A percentile compares a stretch with the other conserved stretches of the same genome.
phyloP scores from a whole-genome alignment of 768 basidiomycete species.

The Lactarius sp. region DNA sequence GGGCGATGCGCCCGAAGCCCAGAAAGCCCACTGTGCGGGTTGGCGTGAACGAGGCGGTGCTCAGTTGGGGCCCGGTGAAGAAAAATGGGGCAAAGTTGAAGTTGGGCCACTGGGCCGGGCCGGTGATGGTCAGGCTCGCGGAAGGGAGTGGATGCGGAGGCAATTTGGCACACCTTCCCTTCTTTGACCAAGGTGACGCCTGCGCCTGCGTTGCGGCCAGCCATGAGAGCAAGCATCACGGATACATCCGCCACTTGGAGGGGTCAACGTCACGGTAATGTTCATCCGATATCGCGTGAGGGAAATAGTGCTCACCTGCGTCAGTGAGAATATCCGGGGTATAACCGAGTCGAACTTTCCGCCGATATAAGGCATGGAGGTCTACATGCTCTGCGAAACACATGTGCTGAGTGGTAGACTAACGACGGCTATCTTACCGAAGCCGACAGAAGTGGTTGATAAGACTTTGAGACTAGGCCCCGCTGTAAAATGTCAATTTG shows the following conservation, averaged over 20 bases:
- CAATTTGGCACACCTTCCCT: conserved; percentile 50
- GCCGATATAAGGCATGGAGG: conserved; percentile 50
- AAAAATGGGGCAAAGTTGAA: conserved; percentile 78
- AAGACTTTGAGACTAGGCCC: conserved; percentile 74
- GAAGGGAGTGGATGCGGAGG: background rate
- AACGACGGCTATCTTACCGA: conserved; percentile 44
- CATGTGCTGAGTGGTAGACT: background rate
- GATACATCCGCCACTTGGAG: conserved; percentile 83
- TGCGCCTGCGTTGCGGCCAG: conserved; percentile 71
- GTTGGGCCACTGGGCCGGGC: conserved; percentile 60
- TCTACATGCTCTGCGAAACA: conserved; percentile 72
- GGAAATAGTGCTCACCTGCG: conserved; percentile 50
- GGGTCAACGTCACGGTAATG: background rate
- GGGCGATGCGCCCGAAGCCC: conserved; percentile 93
- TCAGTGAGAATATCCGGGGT: conserved; percentile 93
- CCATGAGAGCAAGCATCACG: conserved; percentile 92
- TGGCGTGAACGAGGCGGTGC: conserved; percentile 45
- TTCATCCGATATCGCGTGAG: background rate
- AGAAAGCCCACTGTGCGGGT: conserved; percentile 80
- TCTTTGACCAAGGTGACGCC: conserved; percentile 59
- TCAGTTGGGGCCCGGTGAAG: conserved; percentile 80
- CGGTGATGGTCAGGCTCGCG: background rate
- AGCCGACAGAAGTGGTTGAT: conserved; percentile 91
- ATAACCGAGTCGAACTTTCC: conserved; percentile 73
- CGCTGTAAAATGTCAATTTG: conserved; percentile 40